Base-by-base conservation (phyloP, 2,329 filamentous ascomycete species). In the Aspergillus carbonarius region DNA sequence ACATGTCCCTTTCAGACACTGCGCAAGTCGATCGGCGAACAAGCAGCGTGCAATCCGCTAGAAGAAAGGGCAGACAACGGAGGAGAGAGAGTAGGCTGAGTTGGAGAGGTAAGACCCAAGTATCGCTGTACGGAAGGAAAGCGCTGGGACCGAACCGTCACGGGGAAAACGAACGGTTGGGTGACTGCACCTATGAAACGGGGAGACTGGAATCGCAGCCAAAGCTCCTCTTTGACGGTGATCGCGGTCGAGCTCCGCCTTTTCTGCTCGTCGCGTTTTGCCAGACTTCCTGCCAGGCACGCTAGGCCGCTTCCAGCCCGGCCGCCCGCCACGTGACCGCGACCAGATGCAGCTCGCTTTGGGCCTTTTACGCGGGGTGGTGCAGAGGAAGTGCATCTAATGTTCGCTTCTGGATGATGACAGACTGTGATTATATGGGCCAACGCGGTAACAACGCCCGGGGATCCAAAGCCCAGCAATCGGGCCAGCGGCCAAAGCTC, bases 1-100 rank as follows among this genome's bases (percentile, higher is more conserved):
- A 68, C 72, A 74, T 76, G 73, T 70, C 72, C 72, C 70, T 72
- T 68, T 63, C 59, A 63, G 62, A 65, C 25, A 49, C 53, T 40
- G 53, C 27, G 32, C 10, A 58, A 51, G 56, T 58, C 59, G 54
- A 60, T 62, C 58, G 59, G 66, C 59, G 60, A 66, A 37, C 60
- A 60, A 54, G 18, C 40, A 18, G 37, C 39, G 35, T 42, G 13
- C 27, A 32, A 42, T 48, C 57, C 55, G 66, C 63, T 61, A 55
- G 55, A 63, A 52, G 54, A 55, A 62, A 68, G 59, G 61, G 62
- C 55, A 42, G 42, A 50, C n/a, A 51, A 37, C n/a, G 40, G 47
- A 52, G 49, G 35, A 46, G 34, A 49, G 49, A 49, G 46, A 15
- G 46, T 17, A 42, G 27, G 20, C 42, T 42, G 49, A 25, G 5